Conservation (phyloP, 176 grass and related monocot genomes). For the Juncus effusus region DNA sequence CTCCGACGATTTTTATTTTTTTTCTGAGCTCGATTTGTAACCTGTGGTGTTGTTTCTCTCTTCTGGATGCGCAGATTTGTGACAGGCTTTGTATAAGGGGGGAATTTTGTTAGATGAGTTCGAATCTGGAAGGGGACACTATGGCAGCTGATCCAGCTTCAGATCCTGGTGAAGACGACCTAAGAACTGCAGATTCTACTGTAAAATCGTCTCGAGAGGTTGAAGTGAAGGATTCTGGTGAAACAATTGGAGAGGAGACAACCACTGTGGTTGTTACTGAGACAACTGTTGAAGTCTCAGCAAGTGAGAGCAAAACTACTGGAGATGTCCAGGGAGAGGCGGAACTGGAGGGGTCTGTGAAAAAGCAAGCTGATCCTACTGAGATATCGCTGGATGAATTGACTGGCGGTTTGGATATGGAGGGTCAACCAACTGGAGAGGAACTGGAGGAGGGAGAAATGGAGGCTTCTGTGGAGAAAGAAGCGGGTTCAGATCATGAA, state of each 20-base stretch:
- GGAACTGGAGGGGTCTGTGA: conserved; percentile 7
- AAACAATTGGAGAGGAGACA: conserved; percentile 9
- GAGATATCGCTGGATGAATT: conserved; percentile 23
- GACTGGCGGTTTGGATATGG: conserved; percentile 27
- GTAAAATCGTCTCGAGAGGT: conserved; percentile 11
- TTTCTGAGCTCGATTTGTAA: too few species aligned
- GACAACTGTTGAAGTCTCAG: conserved; percentile 8
- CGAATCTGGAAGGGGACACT: conserved; percentile 18
- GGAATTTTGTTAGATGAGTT: conserved; percentile 22
- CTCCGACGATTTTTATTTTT: too few species aligned
- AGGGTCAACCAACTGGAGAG: conserved; percentile 19
- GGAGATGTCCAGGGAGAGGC: not conserved
- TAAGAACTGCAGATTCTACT: not conserved
- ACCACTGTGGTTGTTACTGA: conserved; percentile 17
- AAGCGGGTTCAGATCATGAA: not conserved
- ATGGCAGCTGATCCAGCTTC: conserved; percentile 24
- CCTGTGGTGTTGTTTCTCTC: not conserved
- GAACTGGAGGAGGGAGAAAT: not conserved
- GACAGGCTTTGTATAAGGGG: not conserved
- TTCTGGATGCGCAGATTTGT: not conserved
- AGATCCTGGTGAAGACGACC: conserved; percentile 3
- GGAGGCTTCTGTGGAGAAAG: conserved; percentile 5
- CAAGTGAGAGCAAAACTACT: conserved; percentile 20
- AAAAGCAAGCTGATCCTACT: conserved; percentile 9
- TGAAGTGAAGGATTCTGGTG: conserved; percentile 9